phyloP scores from a whole-genome alignment of 208 protist species.

The Crithidia expoeki region DNA sequence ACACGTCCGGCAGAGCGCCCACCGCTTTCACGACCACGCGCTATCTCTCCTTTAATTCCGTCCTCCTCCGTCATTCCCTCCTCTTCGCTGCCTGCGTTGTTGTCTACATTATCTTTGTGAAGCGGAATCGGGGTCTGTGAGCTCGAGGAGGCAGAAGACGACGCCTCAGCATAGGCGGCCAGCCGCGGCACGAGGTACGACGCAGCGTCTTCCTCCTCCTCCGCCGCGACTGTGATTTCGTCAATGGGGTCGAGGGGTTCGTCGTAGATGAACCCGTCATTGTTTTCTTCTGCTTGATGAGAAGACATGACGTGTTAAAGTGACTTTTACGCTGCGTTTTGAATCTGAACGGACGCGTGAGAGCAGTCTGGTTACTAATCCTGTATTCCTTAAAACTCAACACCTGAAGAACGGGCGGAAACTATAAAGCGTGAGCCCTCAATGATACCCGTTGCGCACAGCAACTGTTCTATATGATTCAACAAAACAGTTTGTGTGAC shows the following conservation, averaged over 20 bases:
- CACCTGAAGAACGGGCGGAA: too few relatives aligned
- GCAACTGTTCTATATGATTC: too few relatives aligned
- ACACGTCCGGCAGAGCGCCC: conserved; percentile 19
- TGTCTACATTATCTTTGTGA: conserved; percentile 1
- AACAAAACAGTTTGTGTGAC: too few relatives aligned
- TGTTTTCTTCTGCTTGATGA: not conserved
- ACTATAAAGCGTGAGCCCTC: too few relatives aligned
- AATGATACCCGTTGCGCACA: too few relatives aligned
- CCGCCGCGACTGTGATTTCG: conserved; percentile 2
- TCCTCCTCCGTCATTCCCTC: conserved; percentile 13
- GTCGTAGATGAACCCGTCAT: not conserved
- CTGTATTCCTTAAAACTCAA: too few relatives aligned
- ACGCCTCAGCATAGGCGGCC: conserved; percentile 34
- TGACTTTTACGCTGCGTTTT: too few relatives aligned
- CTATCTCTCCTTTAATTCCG: not conserved
- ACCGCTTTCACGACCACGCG: conserved; percentile 6
- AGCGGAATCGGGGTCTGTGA: not conserved
- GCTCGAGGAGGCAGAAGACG: conserved; percentile 15
- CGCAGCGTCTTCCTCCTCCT: conserved; percentile 28
- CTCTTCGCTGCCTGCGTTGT: not conserved
- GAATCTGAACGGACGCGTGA: too few relatives aligned
- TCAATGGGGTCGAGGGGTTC: conserved; percentile 27
- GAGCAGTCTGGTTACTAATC: too few relatives aligned
- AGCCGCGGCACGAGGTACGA: conserved; percentile 59
- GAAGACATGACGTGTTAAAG: not conserved